Evolutionary conservation across 495 filamentous ascomycete genomes (phyloP), one percentile per base, ranked within the genome.

Genomic region (Wilcoxina mikolae): DNA sequence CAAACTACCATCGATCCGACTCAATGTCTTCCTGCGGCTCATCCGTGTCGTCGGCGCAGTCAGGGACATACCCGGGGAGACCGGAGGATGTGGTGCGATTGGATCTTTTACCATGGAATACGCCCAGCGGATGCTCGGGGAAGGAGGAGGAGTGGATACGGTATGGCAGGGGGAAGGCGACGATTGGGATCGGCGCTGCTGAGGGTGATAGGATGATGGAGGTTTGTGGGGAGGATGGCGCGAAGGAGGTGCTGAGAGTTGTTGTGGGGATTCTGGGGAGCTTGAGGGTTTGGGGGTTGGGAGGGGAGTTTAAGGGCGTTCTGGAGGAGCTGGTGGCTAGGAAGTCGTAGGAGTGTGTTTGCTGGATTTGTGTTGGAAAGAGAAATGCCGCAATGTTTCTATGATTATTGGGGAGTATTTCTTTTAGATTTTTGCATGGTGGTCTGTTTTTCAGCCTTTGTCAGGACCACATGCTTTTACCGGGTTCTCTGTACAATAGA

Each of bases 241-340:
- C 63, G 4, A 53, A 53, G 27, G 63, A 65, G 47, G 59, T 66
- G 4, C 25, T 66, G 26, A 61, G 53, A 39, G 62, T 66, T 35
- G 63, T 66, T 2, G 63, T 66, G n/a, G 59, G 63, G 2, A 62
- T 66, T 18, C 51, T 66, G 26, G 63, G 63, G 17, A 50, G 56
- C 10, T 53, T 66, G 53, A 62, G 62, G 25, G 58, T 65, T 18
- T 66, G 63, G 63, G 63, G 63, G 5, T 51, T 66, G 4, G 63
- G 63, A 1, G 63, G 62, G 27, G 62, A 66, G 54, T 66, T 66
- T 43, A 66, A 65, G 28, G 57, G 38, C 39, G 63, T 66, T 24
- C 41, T 66, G 17, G 63, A 66, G 31, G 62, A 62, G 50, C 60
- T 66, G 62, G 61, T 64, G 25, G 26, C 23, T 5, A 49, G 45